Conservation (phyloP, 2,329 filamentous ascomycete species). For the Ilyonectria robusta region DNA sequence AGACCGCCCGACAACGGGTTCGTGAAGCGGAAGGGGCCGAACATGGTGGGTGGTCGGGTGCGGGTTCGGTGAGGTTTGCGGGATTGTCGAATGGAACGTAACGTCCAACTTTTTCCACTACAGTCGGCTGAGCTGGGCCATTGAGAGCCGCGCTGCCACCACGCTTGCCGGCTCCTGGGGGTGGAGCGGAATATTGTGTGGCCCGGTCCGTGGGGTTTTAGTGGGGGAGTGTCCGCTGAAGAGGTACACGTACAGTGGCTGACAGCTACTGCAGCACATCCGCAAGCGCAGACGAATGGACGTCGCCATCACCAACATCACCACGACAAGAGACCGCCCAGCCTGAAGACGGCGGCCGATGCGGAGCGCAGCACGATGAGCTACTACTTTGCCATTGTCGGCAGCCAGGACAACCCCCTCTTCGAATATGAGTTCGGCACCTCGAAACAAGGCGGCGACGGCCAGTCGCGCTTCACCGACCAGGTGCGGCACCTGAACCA, state of each 20-base stretch:
- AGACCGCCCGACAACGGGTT: conserved; percentile 84
- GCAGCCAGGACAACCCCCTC: conserved; percentile 93
- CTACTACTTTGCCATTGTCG: conserved; percentile 98
- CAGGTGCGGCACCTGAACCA: conserved; percentile 95
- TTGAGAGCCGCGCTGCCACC: conserved; percentile 31
- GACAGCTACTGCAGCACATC: conserved; percentile 4
- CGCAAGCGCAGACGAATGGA: conserved; percentile 12
- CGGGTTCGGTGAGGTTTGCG: conserved; percentile 25
- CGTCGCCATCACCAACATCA: conserved; percentile 18
- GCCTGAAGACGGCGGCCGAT: conserved; percentile 38
- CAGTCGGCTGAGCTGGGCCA: conserved; percentile 23
- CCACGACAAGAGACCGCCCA: neutral
- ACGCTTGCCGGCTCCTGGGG: conserved; percentile 31
- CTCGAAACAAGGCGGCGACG: conserved; percentile 95
- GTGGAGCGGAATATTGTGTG: conserved; percentile 50
- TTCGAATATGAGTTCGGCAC: conserved; percentile 99
- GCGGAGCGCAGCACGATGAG: conserved; percentile 76
- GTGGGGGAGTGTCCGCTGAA: conserved; percentile 11
- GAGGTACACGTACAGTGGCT: conserved; percentile 13
- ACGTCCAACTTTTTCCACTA: conserved; percentile 43
- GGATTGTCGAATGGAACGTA: conserved; percentile 35
- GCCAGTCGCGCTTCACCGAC: conserved; percentile 88
- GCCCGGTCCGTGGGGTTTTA: conserved; percentile 33
- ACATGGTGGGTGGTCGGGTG: conserved; percentile 70
- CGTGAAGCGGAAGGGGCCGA: conserved; percentile 85